A percentile compares a stretch with the other conserved stretches of the same genome.
phyloP scores from a whole-genome alignment of 306 rosid genomes.

The Castanea crenata region DNA sequence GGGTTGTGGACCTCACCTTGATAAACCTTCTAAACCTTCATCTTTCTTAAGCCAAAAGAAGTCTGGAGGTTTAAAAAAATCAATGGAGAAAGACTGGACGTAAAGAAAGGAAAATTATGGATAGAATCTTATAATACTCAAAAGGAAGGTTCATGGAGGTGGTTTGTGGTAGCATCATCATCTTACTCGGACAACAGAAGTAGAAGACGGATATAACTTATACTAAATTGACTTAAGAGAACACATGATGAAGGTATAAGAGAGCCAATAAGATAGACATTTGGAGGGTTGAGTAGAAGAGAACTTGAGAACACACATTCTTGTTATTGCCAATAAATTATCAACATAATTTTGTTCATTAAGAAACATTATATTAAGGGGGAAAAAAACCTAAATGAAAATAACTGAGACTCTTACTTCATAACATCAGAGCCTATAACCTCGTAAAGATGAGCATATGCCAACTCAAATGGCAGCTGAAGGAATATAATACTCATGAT shows the following conservation, averaged over 20 bases:
- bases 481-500: constrained; percentile 90
- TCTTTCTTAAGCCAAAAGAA: background rate
- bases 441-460: constrained; percentile 92
- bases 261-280: background rate
- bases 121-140: background rate
- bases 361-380: constrained; percentile 7
- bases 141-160: background rate
- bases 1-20: background rate
- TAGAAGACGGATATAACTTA: background rate
- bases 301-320: no score
- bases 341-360: background rate
- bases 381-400: constrained; percentile 16
- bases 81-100: background rate
- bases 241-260: background rate
- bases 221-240: background rate
- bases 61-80: background rate
- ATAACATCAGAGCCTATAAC: constrained; percentile 52
- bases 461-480: constrained; percentile 94
- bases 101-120: background rate
- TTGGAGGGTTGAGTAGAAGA: no score
- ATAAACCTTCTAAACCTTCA: background rate
- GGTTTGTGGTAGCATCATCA: background rate
- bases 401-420: constrained; percentile 54
- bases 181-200: background rate
- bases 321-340: background rate